Conservation (phyloP, 1,284 basidiomycete species). For the Pseudozyma tsukubaensis region DNA sequence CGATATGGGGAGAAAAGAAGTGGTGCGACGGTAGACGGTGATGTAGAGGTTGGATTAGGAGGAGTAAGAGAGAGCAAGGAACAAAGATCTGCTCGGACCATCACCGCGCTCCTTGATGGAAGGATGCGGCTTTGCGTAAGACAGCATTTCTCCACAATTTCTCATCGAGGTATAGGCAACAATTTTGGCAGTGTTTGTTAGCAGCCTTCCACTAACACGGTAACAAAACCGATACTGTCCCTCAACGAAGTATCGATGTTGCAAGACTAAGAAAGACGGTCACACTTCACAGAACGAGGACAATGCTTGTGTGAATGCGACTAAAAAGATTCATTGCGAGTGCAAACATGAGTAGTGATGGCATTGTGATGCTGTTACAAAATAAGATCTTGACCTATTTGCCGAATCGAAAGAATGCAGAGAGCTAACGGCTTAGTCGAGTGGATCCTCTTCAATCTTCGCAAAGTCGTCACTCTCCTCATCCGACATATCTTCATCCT, state of each 20-base stretch:
- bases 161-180: background rate
- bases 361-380: background rate
- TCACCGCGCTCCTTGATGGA: slow-evolving; percentile 9
- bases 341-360: no score
- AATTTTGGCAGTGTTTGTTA: no score
- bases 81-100: slow-evolving; percentile 8
- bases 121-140: slow-evolving; percentile 22
- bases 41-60: background rate
- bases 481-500: slow-evolving; percentile 61
- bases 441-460: slow-evolving; percentile 53
- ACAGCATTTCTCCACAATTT: background rate
- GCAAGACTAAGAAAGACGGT: no score
- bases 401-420: background rate
- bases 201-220: no score
- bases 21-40: background rate
- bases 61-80: background rate
- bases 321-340: no score
- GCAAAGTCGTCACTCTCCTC: slow-evolving; percentile 58
- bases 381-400: background rate
- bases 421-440: slow-evolving; percentile 30
- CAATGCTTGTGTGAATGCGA: no score
- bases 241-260: no score
- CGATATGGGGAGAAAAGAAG: background rate
- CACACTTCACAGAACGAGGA: no score
- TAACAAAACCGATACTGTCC: no score